These are phyloP conservation scores for Tuctoria greenei DNA, from an alignment of 176 grass and related monocot species.

Conservation along the genomic window DNA sequence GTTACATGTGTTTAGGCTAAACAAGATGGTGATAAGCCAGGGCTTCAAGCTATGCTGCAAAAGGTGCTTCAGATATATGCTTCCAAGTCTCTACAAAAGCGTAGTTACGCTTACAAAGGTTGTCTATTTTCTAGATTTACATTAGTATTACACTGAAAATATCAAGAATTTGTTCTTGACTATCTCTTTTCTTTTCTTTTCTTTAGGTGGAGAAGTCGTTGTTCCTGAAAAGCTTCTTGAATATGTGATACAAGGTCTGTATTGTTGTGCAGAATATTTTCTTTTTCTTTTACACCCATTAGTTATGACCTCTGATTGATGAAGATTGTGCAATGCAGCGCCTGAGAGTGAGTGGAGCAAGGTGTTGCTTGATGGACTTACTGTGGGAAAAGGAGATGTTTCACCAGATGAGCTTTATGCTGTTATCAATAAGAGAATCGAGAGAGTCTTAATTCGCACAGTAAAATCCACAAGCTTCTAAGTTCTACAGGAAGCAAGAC, in stretches of 20 bases:
- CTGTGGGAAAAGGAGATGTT: constrained; percentile 75
- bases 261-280: neutral
- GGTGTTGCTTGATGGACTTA: constrained; percentile 74
- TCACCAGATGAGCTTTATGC: constrained; percentile 73
- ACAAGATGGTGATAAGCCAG: constrained; percentile 88
- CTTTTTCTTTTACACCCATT: neutral
- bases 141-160: constrained; percentile 8
- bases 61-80: constrained; percentile 90
- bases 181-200: constrained; percentile 7
- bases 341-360: constrained; percentile 76
- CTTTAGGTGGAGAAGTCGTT: constrained; percentile 65
- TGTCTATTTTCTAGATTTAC: constrained; percentile 2
- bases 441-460: constrained; percentile 86
- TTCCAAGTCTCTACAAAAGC: constrained; percentile 73
- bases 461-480: constrained; percentile 45
- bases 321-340: constrained; percentile 46
- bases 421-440: constrained; percentile 82
- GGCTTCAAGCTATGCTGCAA: constrained; percentile 84
- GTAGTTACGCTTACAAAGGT: constrained; percentile 93
- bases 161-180: constrained; percentile 6
- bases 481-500: constrained; percentile 6
- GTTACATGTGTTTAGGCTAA: constrained; percentile 58
- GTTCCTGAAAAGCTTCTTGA: constrained; percentile 82
- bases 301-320: constrained; percentile 16
- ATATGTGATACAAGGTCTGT: constrained; percentile 75